Percentiles rank a stretch among this genome's conserved stretches.
phyloP scores from a whole-genome alignment of 2,329 filamentous ascomycete species.

The Fusarium camptoceras region DNA sequence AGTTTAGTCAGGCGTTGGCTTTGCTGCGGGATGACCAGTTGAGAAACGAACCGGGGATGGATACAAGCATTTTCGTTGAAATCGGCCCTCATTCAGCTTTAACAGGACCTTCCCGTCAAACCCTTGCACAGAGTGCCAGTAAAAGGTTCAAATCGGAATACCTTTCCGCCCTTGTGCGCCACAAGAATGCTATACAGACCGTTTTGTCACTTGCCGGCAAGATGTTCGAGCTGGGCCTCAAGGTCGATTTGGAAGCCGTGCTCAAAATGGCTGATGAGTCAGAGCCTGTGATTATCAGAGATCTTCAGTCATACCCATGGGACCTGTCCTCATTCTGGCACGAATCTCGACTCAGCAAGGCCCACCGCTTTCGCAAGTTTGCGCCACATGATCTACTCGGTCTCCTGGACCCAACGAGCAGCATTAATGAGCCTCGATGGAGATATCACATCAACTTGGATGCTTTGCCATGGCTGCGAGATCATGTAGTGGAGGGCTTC shows the following conservation, averaged over 20 bases:
- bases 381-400: conserved; percentile 24
- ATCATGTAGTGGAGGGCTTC: conserved; percentile 25
- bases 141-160: background rate
- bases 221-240: background rate
- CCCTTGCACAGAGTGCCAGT: background rate
- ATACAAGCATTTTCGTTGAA: background rate
- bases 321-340: conserved; percentile 15
- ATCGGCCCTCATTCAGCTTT: conserved; percentile 5
- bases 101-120: conserved; percentile 1
- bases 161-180: background rate
- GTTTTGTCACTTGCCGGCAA: background rate
- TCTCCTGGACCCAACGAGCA: background rate
- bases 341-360: conserved; percentile 19
- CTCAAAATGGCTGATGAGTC: background rate
- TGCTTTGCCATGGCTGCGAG: conserved; percentile 14
- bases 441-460: conserved; percentile 11
- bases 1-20: conserved; percentile 5
- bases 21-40: background rate
- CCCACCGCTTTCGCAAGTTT: conserved; percentile 14
- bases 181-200: background rate
- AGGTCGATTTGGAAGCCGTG: background rate
- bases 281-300: background rate
- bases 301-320: conserved; percentile 3
- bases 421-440: conserved; percentile 16
- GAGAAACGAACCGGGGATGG: background rate